Evolutionary conservation across 2,329 filamentous ascomycete species (phyloP), one percentile per base, ranked within the genome.

Genomic region (Coleophoma eucalyptorum): DNA sequence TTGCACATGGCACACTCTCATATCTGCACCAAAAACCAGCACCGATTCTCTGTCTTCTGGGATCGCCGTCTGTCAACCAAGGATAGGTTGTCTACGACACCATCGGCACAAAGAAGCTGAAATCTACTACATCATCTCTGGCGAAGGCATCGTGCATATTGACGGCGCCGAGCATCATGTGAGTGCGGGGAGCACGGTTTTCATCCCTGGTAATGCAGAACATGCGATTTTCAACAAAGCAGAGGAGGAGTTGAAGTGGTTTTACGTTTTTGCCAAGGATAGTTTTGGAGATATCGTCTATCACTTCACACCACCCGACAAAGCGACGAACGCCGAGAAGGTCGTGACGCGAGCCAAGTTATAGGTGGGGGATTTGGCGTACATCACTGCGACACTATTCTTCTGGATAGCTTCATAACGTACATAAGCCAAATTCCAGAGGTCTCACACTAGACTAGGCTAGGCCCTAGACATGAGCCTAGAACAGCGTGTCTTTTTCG

Each of bases 31-130:
- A 0, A 41, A 54, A 8, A 72, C 71, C 2, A 50, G 58, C 3
- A 68, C 67, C 0, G 58, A 67, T 46, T 63, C 67, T 5, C 57
- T 75, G 18, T 69, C 61, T 3, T 63, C 65, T 1, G 72, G 72
- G 0, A 66, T 73, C 15, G 71, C 68, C 1, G 59, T 58, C 2
- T 70, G 65, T 50, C 63, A 64, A 2, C 59, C 64, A 1, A 41
- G 45, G 5, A 63, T 56, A 7, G 72, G 71, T 7, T 58, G 67
- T 49, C 58, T 73, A 6, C 66, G 65, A 40, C 52, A 55, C 1
- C 72, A 76, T 54, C 63, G 68, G 0, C 72, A 75, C 48, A 40
- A 51, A 4, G 72, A 75, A 35, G 67, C 72, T 0, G 72, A 75
- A 55, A 63, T 75, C 1, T 76, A 75, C 47, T 62, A 74, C 48